phyloP scores from a whole-genome alignment of 208 protist species.

The Balamuthia mandrillaris region DNA sequence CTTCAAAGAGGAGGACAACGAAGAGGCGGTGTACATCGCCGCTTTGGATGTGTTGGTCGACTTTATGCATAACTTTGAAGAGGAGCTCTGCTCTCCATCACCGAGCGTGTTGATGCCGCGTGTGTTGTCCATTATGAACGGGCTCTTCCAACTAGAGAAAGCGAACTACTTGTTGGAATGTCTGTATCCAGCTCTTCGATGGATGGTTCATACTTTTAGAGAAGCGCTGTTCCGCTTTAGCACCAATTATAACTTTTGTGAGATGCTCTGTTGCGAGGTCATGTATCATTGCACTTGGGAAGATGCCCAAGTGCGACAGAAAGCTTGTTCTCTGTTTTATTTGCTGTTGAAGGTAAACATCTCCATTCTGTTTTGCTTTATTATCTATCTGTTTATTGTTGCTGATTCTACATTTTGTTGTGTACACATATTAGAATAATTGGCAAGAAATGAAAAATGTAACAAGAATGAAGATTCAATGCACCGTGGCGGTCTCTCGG shows the following conservation, averaged over 20 bases:
- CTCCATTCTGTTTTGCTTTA: too few relatives aligned
- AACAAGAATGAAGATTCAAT: neutral
- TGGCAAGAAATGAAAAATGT: conserved; percentile 20
- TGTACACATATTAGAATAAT: too few relatives aligned
- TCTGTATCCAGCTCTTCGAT: neutral
- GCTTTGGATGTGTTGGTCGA: neutral
- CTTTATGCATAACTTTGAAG: neutral
- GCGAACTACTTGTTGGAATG: neutral
- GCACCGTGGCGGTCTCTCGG: conserved; percentile 1
- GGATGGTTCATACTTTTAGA: neutral
- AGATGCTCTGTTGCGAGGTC: conserved; percentile 11
- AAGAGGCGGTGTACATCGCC: too few relatives aligned
- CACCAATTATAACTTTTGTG: neutral
- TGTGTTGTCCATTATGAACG: neutral
- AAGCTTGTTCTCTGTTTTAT: neutral
- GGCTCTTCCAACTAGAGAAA: neutral
- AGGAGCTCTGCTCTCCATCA: neutral
- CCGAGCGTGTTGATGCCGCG: neutral
- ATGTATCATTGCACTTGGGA: neutral
- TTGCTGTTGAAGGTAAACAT: conserved; percentile 7
- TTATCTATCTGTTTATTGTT: too few relatives aligned
- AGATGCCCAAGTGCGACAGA: neutral
- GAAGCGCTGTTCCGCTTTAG: neutral
- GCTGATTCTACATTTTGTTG: too few relatives aligned
- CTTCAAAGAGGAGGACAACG: neutral